These are phyloP conservation scores for Ascochyta pisi DNA, from an alignment of 2,329 filamentous ascomycete species.

Conservation along the genomic window DNA sequence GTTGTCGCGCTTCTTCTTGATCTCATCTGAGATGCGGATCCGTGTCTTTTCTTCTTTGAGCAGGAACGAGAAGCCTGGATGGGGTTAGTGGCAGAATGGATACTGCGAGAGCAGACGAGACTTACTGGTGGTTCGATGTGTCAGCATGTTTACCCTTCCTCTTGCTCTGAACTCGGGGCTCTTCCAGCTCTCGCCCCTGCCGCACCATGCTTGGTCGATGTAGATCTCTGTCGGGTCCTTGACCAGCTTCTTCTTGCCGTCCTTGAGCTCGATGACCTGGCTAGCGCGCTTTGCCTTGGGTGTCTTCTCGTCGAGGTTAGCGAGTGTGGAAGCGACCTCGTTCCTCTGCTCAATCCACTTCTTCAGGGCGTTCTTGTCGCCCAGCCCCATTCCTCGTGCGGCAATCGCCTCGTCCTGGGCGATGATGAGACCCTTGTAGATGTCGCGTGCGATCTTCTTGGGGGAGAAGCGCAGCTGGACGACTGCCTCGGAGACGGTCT, in stretches of 20 bases:
- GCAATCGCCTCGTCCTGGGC: conserved; percentile 83
- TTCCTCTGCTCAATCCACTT: conserved; percentile 30
- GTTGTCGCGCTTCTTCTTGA: conserved; percentile 74
- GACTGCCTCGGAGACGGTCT: conserved; percentile 92
- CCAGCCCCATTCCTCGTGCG: conserved; percentile 82
- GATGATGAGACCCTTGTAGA: conserved; percentile 78
- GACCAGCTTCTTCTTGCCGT: conserved; percentile 75
- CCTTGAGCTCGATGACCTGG: conserved; percentile 69
- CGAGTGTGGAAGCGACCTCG: conserved; percentile 14
- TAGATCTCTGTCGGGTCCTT: conserved; percentile 83
- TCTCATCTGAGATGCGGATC: conserved; percentile 79
- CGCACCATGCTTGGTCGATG: conserved; percentile 92
- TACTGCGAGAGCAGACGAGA: conserved; percentile 31
- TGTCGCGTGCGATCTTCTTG: conserved; percentile 87
- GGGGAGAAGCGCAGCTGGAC: conserved; percentile 93
- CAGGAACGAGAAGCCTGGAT: conserved; percentile 73
- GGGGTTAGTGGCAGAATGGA: background rate
- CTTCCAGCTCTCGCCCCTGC: conserved; percentile 63
- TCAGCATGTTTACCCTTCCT: conserved; percentile 72
- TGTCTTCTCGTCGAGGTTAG: conserved; percentile 18
- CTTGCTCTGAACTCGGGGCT: conserved; percentile 76
- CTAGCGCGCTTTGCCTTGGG: conserved; percentile 53
- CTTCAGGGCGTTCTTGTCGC: conserved; percentile 33
- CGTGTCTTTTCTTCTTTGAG: conserved; percentile 94
- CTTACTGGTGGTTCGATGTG: conserved; percentile 77